Conservation (phyloP, 371 early-diverging fungal genomes). For the Batkoa obscura region DNA sequence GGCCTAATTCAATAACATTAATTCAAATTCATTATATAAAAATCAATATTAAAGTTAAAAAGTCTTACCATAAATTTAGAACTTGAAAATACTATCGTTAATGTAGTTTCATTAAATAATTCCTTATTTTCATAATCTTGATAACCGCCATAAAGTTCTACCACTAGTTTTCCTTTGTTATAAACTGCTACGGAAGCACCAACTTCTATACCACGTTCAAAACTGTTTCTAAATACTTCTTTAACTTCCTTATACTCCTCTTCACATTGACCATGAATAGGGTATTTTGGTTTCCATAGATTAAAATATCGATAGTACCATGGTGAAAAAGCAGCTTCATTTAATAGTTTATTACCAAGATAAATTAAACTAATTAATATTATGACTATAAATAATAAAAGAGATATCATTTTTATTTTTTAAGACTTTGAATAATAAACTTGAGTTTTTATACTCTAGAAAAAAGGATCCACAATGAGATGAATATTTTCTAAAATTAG, state of each 20-base stretch:
- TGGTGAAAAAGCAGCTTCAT: not conserved
- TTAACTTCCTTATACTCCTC: not conserved
- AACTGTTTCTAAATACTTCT: conserved; percentile 5
- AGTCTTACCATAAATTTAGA: conserved; percentile 24
- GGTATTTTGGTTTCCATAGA: not conserved
- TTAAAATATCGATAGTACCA: not conserved
- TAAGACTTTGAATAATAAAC: no score
- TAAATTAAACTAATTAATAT: no score
- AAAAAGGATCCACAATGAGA: no score
- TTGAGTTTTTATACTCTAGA: no score
- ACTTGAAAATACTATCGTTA: conserved; percentile 44
- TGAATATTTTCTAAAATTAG: no score
- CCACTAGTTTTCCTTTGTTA: conserved; percentile 31
- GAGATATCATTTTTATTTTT: no score
- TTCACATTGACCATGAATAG: not conserved
- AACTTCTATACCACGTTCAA: conserved; percentile 16
- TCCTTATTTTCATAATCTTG: conserved; percentile 18
- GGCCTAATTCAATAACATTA: not conserved
- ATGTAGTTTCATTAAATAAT: conserved; percentile 24
- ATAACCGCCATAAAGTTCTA: conserved; percentile 42
- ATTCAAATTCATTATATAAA: not conserved
- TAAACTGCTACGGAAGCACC: conserved; percentile 28
- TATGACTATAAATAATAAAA: no score
- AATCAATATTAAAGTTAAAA: not conserved
- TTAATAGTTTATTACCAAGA: no score